These are phyloP conservation scores for Scutellaria minor DNA, from an alignment of 257 asterid species.

Conservation along the genomic window DNA sequence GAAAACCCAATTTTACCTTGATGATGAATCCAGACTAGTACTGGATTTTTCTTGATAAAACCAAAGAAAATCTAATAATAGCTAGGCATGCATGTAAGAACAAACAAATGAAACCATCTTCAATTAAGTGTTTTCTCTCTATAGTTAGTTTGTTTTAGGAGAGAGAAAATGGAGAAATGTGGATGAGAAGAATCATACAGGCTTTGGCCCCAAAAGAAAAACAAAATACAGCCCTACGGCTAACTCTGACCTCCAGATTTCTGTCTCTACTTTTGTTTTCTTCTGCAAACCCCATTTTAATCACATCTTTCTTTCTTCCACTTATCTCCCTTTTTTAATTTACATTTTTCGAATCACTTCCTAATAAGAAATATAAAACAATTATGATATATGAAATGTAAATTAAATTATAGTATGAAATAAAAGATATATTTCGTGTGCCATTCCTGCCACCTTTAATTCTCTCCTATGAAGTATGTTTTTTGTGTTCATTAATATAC, in stretches of 20 bases:
- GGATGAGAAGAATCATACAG: conserved; percentile 59
- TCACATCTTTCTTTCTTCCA: conserved; percentile 42
- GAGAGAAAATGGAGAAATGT: conserved; percentile 51
- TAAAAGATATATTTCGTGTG: too few species aligned
- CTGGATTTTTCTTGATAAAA: conserved; percentile 47
- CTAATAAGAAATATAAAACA: too few species aligned
- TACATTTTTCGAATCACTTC: not conserved
- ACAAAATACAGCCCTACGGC: conserved; percentile 52
- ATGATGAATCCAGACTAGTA: not conserved
- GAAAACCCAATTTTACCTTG: conserved; percentile 13
- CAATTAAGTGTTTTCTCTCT: conserved; percentile 8
- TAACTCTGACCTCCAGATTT: conserved; percentile 90
- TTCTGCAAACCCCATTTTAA: conserved; percentile 54
- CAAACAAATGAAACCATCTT: conserved; percentile 46
- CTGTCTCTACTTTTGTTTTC: conserved; percentile 79
- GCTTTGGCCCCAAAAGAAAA: conserved; percentile 19
- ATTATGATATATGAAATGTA: too few species aligned
- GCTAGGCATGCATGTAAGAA: conserved; percentile 58
- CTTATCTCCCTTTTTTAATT: conserved; percentile 24
- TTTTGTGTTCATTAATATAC: too few species aligned
- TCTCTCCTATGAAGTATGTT: too few species aligned
- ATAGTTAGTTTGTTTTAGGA: conserved; percentile 1
- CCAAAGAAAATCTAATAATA: conserved; percentile 64
- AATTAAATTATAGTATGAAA: too few species aligned
- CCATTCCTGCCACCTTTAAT: too few species aligned